These are phyloP conservation scores for Colletotrichum sp. DNA, from an alignment of 2,329 filamentous ascomycete species.

Conservation along the genomic window DNA sequence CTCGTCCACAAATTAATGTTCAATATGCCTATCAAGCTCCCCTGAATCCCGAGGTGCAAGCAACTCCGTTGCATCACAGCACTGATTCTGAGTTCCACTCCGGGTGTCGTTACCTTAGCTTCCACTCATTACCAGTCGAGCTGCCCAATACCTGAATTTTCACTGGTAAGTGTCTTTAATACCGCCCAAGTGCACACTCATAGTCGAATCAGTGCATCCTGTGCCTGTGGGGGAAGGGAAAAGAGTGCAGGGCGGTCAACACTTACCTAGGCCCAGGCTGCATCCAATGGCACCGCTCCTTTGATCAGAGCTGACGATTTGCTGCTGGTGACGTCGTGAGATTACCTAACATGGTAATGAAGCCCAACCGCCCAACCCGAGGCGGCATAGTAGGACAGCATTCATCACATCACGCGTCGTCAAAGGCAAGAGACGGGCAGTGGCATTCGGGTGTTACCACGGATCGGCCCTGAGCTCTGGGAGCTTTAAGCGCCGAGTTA, in stretches of 20 bases:
- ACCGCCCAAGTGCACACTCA: background rate
- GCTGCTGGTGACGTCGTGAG: background rate
- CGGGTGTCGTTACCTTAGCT: background rate
- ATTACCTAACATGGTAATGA: background rate
- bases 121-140: background rate
- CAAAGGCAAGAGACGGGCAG: background rate
- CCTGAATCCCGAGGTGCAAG: background rate
- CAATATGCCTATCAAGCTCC: background rate
- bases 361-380: background rate
- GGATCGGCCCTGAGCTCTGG: background rate
- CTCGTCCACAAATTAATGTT: background rate
- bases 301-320: background rate
- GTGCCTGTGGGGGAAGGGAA: background rate
- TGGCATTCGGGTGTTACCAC: background rate
- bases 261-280: background rate
- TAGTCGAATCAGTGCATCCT: background rate
- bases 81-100: background rate
- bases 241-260: background rate
- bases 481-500: background rate
- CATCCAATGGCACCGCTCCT: background rate
- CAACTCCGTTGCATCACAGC: background rate
- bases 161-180: background rate
- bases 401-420: background rate
- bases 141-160: background rate
- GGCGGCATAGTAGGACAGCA: background rate